Evolutionary conservation across 2,329 filamentous ascomycete species (phyloP), one percentile per base, ranked within the genome.

Genomic region (Pseudofabraea citricarpa): DNA sequence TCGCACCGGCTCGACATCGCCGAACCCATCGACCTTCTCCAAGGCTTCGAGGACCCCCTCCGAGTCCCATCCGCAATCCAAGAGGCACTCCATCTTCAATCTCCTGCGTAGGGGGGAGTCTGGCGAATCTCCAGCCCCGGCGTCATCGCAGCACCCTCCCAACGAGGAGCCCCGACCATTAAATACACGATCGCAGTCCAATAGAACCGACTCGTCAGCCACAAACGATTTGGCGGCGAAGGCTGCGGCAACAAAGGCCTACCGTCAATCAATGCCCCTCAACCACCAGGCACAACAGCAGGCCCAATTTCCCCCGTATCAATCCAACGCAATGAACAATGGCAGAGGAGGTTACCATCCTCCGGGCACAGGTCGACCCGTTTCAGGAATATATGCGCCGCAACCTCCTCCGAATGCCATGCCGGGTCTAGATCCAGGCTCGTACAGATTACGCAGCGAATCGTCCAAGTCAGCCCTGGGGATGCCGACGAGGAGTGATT

Each of bases 401-500:
- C 64, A 66, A 48, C 56, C 65, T 44, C 61, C 63, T 16, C 46
- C 55, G 12, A 69, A 71, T 48, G 67, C 49, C 54, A 65, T 53
- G 55, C 66, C 43, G 48, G 64, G 48, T 46, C 64, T 44, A 54
- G 63, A 55, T 51, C 59, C 64, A 48, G 64, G 62, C 35, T 68
- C 71, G 46, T 72, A 77, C 58, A 69, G 82, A 54, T 64, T 78
- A 45, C 72, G 76, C 52, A 78, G 69, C 41, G 81, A 85, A 55
- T 71, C 75, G 5, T 75, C 77, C 18, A 72, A 72, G 43, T 74
- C 77, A 5, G 79, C 81, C 15, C 66, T 75, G 45, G 55, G 73
- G 33, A 66, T 68, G 31, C 69, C 79, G 31, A 69, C 72, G 27
- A 75, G 82, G 49, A 78, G 74, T 53, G 81, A 85, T 55, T 83